These are phyloP conservation scores for Clonostachys byssicola DNA, from an alignment of 2,329 filamentous ascomycete genomes.

Conservation along the genomic window DNA sequence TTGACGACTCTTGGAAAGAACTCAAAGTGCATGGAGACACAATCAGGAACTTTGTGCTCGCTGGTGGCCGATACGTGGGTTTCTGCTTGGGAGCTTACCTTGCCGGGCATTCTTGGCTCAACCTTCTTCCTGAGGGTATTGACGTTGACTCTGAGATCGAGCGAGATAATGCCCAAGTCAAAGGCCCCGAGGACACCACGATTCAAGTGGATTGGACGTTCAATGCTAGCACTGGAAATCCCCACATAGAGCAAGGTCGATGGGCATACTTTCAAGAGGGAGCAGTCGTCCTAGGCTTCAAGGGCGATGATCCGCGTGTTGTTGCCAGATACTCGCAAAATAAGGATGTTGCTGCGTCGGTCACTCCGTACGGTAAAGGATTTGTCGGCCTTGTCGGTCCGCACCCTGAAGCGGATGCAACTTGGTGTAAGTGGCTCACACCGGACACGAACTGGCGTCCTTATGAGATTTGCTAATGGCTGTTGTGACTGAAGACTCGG, in stretches of 20 bases:
- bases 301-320: constrained; percentile 2
- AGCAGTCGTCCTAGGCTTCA: constrained; percentile 9
- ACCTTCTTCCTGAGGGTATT: constrained; percentile 6
- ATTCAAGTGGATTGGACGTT: constrained; percentile 16
- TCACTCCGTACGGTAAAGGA: constrained; percentile 12
- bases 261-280: constrained; percentile 19
- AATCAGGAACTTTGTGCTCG: constrained; percentile 9
- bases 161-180: constrained; percentile 8
- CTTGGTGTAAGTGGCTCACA: constrained; percentile 12
- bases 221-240: constrained; percentile 1
- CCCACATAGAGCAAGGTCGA: constrained; percentile 4
- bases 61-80: constrained; percentile 14
- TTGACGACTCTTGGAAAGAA: constrained; percentile 7
- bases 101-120: constrained; percentile 10
- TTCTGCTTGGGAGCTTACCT: constrained; percentile 18
- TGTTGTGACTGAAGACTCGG: background rate
- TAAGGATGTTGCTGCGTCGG: constrained; percentile 12
- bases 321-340: constrained; percentile 12
- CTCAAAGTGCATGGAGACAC: constrained; percentile 5
- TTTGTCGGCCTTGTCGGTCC: constrained; percentile 13
- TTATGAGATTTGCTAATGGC: background rate
- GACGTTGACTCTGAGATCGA: constrained; percentile 5
- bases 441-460: background rate
- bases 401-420: constrained; percentile 13
- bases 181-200: constrained; percentile 7